Percentiles rank a stretch among this genome's conserved stretches.
Conservation (phyloP, 345 rosid genomes). For the Syzygium oleosum region DNA sequence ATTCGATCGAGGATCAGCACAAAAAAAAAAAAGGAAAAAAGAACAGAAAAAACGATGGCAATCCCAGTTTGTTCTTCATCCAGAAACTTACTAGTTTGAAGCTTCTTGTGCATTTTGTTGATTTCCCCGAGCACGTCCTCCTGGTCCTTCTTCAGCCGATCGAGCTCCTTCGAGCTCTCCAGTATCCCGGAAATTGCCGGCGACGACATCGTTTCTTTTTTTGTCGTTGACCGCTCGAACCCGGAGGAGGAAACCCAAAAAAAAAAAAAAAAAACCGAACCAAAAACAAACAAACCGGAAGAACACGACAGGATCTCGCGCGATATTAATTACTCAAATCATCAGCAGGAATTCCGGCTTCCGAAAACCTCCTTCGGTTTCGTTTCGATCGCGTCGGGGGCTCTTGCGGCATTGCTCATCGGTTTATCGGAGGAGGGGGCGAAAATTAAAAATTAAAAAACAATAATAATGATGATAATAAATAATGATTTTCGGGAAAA, state of each 20-base stretch:
- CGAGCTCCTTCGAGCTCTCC: conserved; percentile 76
- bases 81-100: conserved; percentile 50
- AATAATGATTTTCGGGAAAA: not conserved
- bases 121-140: conserved; percentile 57
- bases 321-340: not conserved
- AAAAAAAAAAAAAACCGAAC: not conserved
- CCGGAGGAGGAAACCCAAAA: not conserved
- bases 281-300: not conserved
- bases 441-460: not conserved
- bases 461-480: not conserved
- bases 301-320: not conserved
- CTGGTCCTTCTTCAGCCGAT: conserved; percentile 75
- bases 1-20: not conserved
- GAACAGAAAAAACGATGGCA: not conserved
- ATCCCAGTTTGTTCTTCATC: not conserved
- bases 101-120: conserved; percentile 85
- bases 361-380: not conserved
- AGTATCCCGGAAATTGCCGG: conserved; percentile 57
- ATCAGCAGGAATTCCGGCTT: not conserved
- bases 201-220: conserved; percentile 34
- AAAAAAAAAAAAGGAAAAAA: not conserved
- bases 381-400: not conserved
- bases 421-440: not conserved
- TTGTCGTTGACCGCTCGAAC: not conserved
- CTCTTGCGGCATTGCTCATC: not conserved